Evolutionary conservation across 495 filamentous ascomycete species (phyloP).

Genomic region (Hyphodiscus hymeniophilus): DNA sequence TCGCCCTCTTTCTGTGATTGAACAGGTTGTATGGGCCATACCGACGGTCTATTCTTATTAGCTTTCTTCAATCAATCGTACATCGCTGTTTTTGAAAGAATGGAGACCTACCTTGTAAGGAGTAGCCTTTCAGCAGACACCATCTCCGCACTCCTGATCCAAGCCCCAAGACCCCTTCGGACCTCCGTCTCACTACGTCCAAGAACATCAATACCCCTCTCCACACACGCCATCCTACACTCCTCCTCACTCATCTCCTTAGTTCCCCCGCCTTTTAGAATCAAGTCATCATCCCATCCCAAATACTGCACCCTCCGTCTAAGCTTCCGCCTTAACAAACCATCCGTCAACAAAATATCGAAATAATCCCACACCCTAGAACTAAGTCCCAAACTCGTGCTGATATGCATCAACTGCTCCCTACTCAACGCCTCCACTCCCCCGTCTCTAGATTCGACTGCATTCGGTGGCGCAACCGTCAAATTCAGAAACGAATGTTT

Average conservation of each 20-base stretch:
- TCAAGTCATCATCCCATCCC: slow-evolving; percentile 50
- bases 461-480: slow-evolving; percentile 6
- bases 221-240: slow-evolving; percentile 46
- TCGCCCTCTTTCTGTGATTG: neutral
- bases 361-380: slow-evolving; percentile 37
- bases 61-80: neutral
- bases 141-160: slow-evolving; percentile 23
- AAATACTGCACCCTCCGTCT: slow-evolving; percentile 41
- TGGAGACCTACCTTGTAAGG: slow-evolving; percentile 17
- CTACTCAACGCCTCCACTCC: slow-evolving; percentile 13
- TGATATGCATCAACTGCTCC: slow-evolving; percentile 27
- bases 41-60: slow-evolving; percentile 14
- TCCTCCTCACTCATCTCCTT: slow-evolving; percentile 43
- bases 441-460: too few species aligned
- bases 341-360: slow-evolving; percentile 23
- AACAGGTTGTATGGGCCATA: slow-evolving; percentile 11
- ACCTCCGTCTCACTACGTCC: slow-evolving; percentile 21
- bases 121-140: slow-evolving; percentile 16
- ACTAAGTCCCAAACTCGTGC: slow-evolving; percentile 34
- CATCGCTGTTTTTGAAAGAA: neutral
- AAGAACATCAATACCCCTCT: slow-evolving; percentile 35
- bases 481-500: slow-evolving; percentile 30
- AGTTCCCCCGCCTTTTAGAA: slow-evolving; percentile 42
- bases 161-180: slow-evolving; percentile 19
- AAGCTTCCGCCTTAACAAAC: slow-evolving; percentile 35